phyloP scores from a whole-genome alignment of 2,329 filamentous ascomycete species.

The Exophiala sideris region DNA sequence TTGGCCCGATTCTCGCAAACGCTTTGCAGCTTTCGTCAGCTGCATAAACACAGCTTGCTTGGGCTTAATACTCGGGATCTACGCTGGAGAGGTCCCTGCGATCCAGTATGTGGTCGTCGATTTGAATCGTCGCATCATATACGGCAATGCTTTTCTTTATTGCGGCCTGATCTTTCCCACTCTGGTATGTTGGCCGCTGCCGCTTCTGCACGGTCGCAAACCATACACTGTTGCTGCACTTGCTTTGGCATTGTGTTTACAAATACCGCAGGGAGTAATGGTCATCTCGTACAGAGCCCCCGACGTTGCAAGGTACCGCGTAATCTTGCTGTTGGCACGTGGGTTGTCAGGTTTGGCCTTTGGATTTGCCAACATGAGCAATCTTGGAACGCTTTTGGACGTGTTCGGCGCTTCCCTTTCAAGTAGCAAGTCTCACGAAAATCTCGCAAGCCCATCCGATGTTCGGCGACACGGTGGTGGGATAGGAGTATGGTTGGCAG shows the following conservation, averaged over 20 bases:
- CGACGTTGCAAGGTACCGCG: slow-evolving; percentile 54
- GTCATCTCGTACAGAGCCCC: slow-evolving; percentile 58
- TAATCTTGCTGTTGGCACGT: slow-evolving; percentile 61
- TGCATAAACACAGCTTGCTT: slow-evolving; percentile 71
- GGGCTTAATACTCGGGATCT: slow-evolving; percentile 69
- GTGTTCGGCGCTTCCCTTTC: slow-evolving; percentile 74
- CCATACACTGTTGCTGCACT: slow-evolving; percentile 70
- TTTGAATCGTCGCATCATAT: slow-evolving; percentile 62
- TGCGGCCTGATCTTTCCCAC: slow-evolving; percentile 67
- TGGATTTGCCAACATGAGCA: slow-evolving; percentile 76
- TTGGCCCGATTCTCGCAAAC: slow-evolving; percentile 65
- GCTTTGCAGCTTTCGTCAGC: slow-evolving; percentile 64
- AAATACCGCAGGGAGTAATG: slow-evolving; percentile 71
- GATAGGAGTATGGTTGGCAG: slow-evolving; percentile 73
- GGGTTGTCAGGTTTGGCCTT: slow-evolving; percentile 65
- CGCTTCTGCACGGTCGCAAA: slow-evolving; percentile 68
- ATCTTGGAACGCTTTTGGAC: slow-evolving; percentile 67
- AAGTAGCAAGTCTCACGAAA: slow-evolving; percentile 69
- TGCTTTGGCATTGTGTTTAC: slow-evolving; percentile 65
- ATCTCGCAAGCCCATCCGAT: slow-evolving; percentile 64
- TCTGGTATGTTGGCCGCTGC: slow-evolving; percentile 69
- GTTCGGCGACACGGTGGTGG: slow-evolving; percentile 72
- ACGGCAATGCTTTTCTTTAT: slow-evolving; percentile 72
- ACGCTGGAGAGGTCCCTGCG: slow-evolving; percentile 72
- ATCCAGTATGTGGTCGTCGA: slow-evolving; percentile 76